phyloP scores from a whole-genome alignment of 805 yeast species.

The Lachancea kluyveri region DNA sequence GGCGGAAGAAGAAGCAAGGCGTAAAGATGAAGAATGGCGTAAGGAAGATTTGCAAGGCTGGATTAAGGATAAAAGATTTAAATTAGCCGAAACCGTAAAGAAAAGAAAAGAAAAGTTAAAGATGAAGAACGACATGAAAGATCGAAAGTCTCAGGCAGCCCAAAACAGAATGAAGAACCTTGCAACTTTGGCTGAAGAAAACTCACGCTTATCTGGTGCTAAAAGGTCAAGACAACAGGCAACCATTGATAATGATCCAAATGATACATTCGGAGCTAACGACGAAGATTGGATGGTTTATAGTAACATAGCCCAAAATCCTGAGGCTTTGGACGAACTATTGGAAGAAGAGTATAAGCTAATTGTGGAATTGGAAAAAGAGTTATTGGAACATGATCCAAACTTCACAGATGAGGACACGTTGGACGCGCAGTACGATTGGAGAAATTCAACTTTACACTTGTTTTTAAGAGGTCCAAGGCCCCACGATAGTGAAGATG shows the following conservation, averaged over 20 bases:
- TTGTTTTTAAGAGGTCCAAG: constrained; percentile 86
- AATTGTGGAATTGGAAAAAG: constrained; percentile 61
- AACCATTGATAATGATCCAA: constrained; percentile 83
- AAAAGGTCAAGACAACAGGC: constrained; percentile 51
- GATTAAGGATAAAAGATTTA: constrained; percentile 64
- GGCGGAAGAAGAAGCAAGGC: constrained; percentile 51
- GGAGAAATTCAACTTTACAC: constrained; percentile 76
- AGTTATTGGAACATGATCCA: constrained; percentile 77
- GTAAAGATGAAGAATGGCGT: constrained; percentile 74
- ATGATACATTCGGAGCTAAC: constrained; percentile 89
- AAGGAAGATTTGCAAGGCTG: constrained; percentile 67
- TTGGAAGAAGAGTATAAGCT: constrained; percentile 67
- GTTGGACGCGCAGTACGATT: constrained; percentile 72
- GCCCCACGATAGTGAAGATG: constrained; percentile 72
- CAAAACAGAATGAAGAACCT: constrained; percentile 89
- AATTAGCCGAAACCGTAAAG: constrained; percentile 53
- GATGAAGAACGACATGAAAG: constrained; percentile 70
- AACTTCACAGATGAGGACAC: constrained; percentile 82
- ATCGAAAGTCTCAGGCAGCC: constrained; percentile 86
- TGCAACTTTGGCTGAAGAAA: constrained; percentile 77
- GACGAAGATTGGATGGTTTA: constrained; percentile 95
- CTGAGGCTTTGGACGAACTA: constrained; percentile 60
- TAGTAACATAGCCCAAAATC: constrained; percentile 69
- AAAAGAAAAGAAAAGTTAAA: constrained; percentile 61
- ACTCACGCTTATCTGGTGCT: constrained; percentile 33